These are phyloP conservation scores for Fusarium decemcellulare DNA, from an alignment of 2,329 filamentous ascomycete genomes.

Conservation along the genomic window DNA sequence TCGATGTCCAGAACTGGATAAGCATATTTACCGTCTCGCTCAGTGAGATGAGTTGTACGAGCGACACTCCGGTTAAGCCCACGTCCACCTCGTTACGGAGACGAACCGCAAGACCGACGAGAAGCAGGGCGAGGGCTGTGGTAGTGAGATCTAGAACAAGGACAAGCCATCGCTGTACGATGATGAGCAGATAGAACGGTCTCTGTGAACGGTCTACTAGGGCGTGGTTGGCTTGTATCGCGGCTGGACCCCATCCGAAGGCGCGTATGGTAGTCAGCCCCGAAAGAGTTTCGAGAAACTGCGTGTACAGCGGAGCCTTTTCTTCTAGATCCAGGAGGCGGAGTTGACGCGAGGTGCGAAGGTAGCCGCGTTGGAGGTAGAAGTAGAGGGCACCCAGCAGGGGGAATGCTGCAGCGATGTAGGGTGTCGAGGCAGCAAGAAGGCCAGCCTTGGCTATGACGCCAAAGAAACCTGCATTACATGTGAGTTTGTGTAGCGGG, in stretches of 20 bases:
- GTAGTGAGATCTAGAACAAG: conserved; percentile 66
- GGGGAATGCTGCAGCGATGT: conserved; percentile 59
- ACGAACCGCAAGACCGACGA: conserved; percentile 62
- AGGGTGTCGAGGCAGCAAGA: conserved; percentile 44
- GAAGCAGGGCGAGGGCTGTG: conserved; percentile 60
- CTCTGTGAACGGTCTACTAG: conserved; percentile 68
- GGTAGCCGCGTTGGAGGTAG: conserved; percentile 58
- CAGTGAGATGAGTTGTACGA: conserved; percentile 51
- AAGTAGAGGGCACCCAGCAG: conserved; percentile 58
- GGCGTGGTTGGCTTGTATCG: conserved; percentile 59
- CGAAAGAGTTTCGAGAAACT: conserved; percentile 61
- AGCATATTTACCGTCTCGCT: conserved; percentile 53
- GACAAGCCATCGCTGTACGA: conserved; percentile 70
- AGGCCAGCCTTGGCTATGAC: conserved; percentile 45
- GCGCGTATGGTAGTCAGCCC: conserved; percentile 67
- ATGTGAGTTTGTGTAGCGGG: conserved; percentile 3
- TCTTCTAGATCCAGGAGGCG: conserved; percentile 59
- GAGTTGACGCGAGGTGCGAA: conserved; percentile 59
- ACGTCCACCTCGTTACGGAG: conserved; percentile 46
- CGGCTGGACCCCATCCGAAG: conserved; percentile 62
- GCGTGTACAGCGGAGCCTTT: conserved; percentile 56
- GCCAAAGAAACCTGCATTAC: conserved; percentile 50
- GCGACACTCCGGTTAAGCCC: conserved; percentile 52
- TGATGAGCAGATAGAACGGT: conserved; percentile 70
- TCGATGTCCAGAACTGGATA: conserved; percentile 54